phyloP scores from a whole-genome alignment of 208 protist species.

The Porcisia hertigi region DNA sequence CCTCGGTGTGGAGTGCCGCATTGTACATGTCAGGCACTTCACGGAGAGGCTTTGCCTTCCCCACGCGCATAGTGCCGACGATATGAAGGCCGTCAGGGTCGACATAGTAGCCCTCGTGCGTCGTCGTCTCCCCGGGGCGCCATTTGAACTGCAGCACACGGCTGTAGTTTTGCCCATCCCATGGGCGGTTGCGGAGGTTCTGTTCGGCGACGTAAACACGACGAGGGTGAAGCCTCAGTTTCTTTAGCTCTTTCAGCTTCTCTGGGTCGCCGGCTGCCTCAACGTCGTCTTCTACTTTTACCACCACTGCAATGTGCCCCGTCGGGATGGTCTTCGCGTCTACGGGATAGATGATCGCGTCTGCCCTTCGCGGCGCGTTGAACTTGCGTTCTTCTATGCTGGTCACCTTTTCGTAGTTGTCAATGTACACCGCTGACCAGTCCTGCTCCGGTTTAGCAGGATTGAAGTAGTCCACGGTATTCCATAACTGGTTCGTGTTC shows the following conservation, averaged over 20 bases:
- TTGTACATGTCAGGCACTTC: slow-evolving; percentile 21
- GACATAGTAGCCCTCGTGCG: slow-evolving; percentile 37
- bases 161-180: slow-evolving; percentile 57
- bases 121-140: slow-evolving; percentile 22
- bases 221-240: slow-evolving; percentile 46
- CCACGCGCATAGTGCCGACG: slow-evolving; percentile 40
- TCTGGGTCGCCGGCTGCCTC: slow-evolving; percentile 40
- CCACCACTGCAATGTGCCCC: slow-evolving; percentile 62
- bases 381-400: slow-evolving; percentile 45
- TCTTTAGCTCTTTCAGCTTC: slow-evolving; percentile 32
- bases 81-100: slow-evolving; percentile 35
- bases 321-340: slow-evolving; percentile 6
- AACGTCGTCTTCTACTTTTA: slow-evolving; percentile 59
- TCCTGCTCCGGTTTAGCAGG: slow-evolving; percentile 29
- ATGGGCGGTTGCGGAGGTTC: slow-evolving; percentile 58
- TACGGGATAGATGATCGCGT: slow-evolving; percentile 45
- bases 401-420: slow-evolving; percentile 40
- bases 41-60: slow-evolving; percentile 30
- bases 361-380: slow-evolving; percentile 41
- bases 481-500: slow-evolving; percentile 36
- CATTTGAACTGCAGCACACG: slow-evolving; percentile 53
- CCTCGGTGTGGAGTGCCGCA: slow-evolving; percentile 17
- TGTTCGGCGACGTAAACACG: slow-evolving; percentile 73
- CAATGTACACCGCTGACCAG: slow-evolving; percentile 42
- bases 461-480: slow-evolving; percentile 46